Evolutionary conservation across 2,329 filamentous ascomycete genomes (phyloP).

Genomic region (Calonectria henricotiae): DNA sequence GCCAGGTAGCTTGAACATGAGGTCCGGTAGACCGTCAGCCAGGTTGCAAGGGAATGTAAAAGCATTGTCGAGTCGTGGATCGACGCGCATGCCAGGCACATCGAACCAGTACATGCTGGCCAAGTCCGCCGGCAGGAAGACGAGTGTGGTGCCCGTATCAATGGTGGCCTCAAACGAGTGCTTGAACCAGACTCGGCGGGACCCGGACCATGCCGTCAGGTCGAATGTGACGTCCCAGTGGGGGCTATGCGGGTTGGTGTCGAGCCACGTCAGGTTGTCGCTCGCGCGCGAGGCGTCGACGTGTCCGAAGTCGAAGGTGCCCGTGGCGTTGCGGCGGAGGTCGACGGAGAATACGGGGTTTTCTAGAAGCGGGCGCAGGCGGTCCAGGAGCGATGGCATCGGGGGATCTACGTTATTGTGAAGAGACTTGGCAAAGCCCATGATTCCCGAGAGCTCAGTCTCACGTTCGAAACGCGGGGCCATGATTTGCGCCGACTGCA

Average conservation of each 20-base stretch:
- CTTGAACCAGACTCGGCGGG: constrained; percentile 69
- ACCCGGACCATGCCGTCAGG: constrained; percentile 59
- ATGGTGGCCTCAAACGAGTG: constrained; percentile 70
- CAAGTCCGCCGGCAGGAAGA: constrained; percentile 73
- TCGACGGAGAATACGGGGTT: constrained; percentile 67
- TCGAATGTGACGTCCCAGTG: constrained; percentile 68
- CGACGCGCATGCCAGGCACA: constrained; percentile 69
- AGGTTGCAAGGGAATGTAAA: constrained; percentile 74
- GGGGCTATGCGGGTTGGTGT: constrained; percentile 53
- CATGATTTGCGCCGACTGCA: constrained; percentile 66
- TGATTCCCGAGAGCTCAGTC: constrained; percentile 65
- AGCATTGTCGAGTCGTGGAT: constrained; percentile 61
- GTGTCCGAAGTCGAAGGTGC: constrained; percentile 69
- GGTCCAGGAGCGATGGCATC: constrained; percentile 64
- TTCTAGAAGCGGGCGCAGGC: constrained; percentile 61
- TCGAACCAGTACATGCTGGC: constrained; percentile 73
- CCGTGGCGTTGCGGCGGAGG: constrained; percentile 64
- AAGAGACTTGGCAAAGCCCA: constrained; percentile 68
- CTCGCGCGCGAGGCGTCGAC: constrained; percentile 61
- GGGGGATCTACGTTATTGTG: constrained; percentile 63
- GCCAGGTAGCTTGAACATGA: constrained; percentile 70
- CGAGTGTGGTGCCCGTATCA: constrained; percentile 80
- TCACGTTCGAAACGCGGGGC: constrained; percentile 63
- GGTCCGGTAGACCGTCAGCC: constrained; percentile 70
- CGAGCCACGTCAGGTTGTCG: constrained; percentile 63